phyloP scores from a whole-genome alignment of 2,329 filamentous ascomycete species.

The Zalaria sp. region DNA sequence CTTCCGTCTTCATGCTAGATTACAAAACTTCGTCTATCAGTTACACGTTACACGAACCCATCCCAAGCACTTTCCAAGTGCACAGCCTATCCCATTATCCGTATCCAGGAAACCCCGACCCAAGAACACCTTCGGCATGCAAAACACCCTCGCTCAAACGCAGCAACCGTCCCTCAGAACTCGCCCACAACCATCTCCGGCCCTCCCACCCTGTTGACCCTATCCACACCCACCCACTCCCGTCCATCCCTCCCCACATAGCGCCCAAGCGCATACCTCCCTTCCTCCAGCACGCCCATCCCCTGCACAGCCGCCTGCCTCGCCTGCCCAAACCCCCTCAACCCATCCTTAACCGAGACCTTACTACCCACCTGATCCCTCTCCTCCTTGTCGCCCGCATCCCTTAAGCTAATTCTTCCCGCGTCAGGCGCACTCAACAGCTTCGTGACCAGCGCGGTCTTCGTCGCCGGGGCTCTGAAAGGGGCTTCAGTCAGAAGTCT shows the following conservation, averaged over 20 bases:
- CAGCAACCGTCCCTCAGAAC: background rate
- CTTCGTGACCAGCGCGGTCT: constrained; percentile 52
- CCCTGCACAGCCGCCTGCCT: constrained; percentile 7
- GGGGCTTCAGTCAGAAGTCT: constrained; percentile 61
- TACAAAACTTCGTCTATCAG: no score
- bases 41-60: background rate
- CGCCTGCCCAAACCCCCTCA: constrained; percentile 18
- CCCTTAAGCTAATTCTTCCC: constrained; percentile 28
- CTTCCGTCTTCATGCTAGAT: no score
- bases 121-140: background rate
- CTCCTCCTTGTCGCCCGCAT: constrained; percentile 8
- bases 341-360: constrained; percentile 14
- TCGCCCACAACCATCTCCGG: constrained; percentile 9
- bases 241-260: constrained; percentile 44
- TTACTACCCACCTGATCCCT: constrained; percentile 10
- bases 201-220: constrained; percentile 29
- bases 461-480: constrained; percentile 54
- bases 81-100: background rate
- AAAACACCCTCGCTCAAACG: background rate
- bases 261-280: constrained; percentile 42
- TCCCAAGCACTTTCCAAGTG: background rate
- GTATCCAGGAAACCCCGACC: background rate
- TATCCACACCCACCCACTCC: constrained; percentile 46
- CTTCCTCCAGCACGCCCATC: constrained; percentile 15
- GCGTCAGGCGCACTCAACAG: constrained; percentile 42